phyloP scores from a whole-genome alignment of 164 flowering plant species.

The Stephania yunnanensis region DNA sequence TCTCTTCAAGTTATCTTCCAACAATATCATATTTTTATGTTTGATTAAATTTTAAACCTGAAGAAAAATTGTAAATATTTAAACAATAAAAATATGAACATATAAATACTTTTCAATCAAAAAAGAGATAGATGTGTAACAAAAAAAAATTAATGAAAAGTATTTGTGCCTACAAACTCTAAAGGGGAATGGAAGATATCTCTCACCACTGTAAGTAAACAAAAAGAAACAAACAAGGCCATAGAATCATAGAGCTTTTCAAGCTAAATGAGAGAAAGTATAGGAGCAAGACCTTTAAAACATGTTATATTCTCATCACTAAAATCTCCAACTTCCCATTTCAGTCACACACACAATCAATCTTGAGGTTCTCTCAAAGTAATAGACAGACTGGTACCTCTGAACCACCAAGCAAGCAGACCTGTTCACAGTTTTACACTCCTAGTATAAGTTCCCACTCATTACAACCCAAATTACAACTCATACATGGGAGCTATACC shows the following conservation, averaged over 20 bases:
- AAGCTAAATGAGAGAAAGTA: not conserved
- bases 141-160: too few species aligned
- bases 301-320: not conserved
- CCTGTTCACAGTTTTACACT: not conserved
- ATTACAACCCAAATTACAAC: conserved; percentile 5
- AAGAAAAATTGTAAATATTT: too few species aligned
- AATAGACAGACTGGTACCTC: not conserved
- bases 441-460: not conserved
- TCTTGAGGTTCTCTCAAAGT: not conserved
- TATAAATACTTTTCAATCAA: too few species aligned
- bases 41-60: too few species aligned
- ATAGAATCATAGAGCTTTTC: not conserved
- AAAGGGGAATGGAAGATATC: too few species aligned
- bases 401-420: not conserved
- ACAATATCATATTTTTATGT: too few species aligned
- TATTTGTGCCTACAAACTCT: too few species aligned
- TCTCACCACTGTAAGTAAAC: too few species aligned
- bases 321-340: not conserved
- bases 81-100: too few species aligned
- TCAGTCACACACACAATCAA: not conserved
- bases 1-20: too few species aligned
- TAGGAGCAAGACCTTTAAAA: not conserved
- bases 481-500: not conserved
- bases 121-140: too few species aligned
- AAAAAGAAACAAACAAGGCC: too few species aligned